Evolutionary conservation across 805 yeast genomes (phyloP), one percentile per base, ranked within the genome.

Genomic region (Torulaspora delbrueckii): DNA sequence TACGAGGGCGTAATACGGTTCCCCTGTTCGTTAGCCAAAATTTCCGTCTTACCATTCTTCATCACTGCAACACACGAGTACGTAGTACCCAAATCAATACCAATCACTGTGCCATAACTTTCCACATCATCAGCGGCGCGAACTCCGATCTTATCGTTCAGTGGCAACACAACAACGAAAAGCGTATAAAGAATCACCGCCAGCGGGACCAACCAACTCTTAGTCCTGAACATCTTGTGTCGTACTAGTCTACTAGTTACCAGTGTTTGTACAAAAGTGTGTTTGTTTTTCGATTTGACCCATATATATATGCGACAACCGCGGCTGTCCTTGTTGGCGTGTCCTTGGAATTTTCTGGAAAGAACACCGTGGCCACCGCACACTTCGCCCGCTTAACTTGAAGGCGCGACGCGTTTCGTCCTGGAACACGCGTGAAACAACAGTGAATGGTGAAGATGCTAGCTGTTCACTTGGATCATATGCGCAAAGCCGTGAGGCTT

Each of bases 1-100:
- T 84, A 89, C 1, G 96, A 87, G 23, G 97, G 97, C 14, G 97
- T 89, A 59, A 90, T 89, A 77, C 97, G 85, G 74, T 88, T 87
- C 75, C 97, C 97, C 74, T 89, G 97, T 71, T 89, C 96, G 65
- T 89, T 89, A 54, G 96, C 96, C 54, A 89, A 75, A 59, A 89
- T 89, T 66, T 89, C 97, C 42, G 91, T 96, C 63, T 89, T 78
- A 62, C 90, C 95, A 58, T 82, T 79, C 61, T 78, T 78, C 84
- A 81, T 79, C 39, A 79, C 88, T 57, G 96, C 97, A 46, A 90
- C 97, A 81, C 97, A 90, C 1, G 96, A 89, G 73, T 90, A 90
- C 2, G 97, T 90, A 51, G 97, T 90, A 68, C 99, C 99, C 73
- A 91, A 78, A 76, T 91, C 98, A 65, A 91, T 91, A 72, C 98